These are phyloP conservation scores for Penicillium arizonense DNA, from an alignment of 495 filamentous ascomycete species.

Conservation along the genomic window DNA sequence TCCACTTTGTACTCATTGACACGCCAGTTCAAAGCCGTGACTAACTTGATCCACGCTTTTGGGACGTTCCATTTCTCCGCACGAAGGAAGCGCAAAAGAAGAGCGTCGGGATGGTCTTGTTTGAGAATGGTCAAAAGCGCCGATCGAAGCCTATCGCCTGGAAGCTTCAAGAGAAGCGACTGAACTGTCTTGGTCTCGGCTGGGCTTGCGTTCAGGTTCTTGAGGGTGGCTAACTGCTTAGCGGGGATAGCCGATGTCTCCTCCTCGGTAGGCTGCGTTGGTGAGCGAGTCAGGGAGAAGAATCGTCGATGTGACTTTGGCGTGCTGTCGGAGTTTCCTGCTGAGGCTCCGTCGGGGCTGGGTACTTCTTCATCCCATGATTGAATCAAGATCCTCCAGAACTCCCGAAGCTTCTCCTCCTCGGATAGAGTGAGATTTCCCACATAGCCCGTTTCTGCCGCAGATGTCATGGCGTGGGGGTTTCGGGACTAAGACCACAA, in stretches of 20 bases:
- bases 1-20: slow-evolving; percentile 74
- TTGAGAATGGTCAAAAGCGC: slow-evolving; percentile 86
- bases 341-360: not conserved
- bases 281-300: slow-evolving; percentile 17
- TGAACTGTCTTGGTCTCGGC: slow-evolving; percentile 25
- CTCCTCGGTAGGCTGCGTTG: slow-evolving; percentile 6
- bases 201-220: slow-evolving; percentile 14
- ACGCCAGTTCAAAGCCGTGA: slow-evolving; percentile 87
- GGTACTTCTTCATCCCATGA: not conserved
- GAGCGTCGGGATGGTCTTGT: slow-evolving; percentile 84
- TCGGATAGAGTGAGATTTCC: not conserved
- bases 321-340: not conserved
- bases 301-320: slow-evolving; percentile 9
- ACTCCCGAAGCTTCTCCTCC: not conserved
- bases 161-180: slow-evolving; percentile 31
- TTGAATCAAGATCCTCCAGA: not conserved
- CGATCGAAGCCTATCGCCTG: slow-evolving; percentile 67
- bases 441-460: not conserved
- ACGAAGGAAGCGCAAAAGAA: slow-evolving; percentile 82
- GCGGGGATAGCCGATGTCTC: slow-evolving; percentile 14
- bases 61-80: slow-evolving; percentile 95
- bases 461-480: not conserved
- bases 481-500: not conserved
- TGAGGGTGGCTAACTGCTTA: slow-evolving; percentile 19
- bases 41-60: slow-evolving; percentile 83